A percentile compares a stretch with the other conserved stretches of the same genome.
phyloP scores from a whole-genome alignment of 2,329 filamentous ascomycete species.

The Scedosporium boydii region DNA sequence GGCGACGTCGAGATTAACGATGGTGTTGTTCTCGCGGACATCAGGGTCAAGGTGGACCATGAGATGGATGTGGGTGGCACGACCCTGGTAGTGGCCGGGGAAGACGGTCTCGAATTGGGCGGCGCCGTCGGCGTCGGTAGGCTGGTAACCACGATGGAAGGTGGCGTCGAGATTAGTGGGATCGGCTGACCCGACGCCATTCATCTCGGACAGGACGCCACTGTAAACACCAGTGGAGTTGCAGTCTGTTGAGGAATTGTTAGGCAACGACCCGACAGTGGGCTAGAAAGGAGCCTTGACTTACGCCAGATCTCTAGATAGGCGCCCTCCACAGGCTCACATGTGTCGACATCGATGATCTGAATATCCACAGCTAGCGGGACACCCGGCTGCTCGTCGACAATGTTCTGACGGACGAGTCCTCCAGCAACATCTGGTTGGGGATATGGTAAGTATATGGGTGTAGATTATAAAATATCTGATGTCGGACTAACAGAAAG shows the following conservation, averaged over 20 bases:
- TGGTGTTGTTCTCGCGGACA: conserved; percentile 38
- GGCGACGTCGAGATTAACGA: conserved; percentile 36
- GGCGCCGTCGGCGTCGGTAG: conserved; percentile 28
- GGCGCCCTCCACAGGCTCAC: conserved; percentile 27
- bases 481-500: conserved; percentile 23
- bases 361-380: conserved; percentile 31
- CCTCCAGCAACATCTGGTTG: conserved; percentile 23
- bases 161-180: conserved; percentile 22
- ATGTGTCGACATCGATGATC: conserved; percentile 31
- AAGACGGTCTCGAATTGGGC: conserved; percentile 31
- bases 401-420: conserved; percentile 27
- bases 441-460: neutral
- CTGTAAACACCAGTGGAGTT: conserved; percentile 36
- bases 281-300: neutral
- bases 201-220: conserved; percentile 25
- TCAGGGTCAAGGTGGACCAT: conserved; percentile 22
- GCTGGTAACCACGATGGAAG: conserved; percentile 29
- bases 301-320: conserved; percentile 31
- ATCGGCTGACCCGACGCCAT: conserved; percentile 20
- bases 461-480: neutral
- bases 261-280: too few relatives aligned
- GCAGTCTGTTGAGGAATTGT: conserved; percentile 16
- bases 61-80: conserved; percentile 31
- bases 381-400: conserved; percentile 30
- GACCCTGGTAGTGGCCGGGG: conserved; percentile 32